Evolutionary conservation across 148 eudicot species (phyloP).

Genomic region (Persicaria tinctoria): DNA sequence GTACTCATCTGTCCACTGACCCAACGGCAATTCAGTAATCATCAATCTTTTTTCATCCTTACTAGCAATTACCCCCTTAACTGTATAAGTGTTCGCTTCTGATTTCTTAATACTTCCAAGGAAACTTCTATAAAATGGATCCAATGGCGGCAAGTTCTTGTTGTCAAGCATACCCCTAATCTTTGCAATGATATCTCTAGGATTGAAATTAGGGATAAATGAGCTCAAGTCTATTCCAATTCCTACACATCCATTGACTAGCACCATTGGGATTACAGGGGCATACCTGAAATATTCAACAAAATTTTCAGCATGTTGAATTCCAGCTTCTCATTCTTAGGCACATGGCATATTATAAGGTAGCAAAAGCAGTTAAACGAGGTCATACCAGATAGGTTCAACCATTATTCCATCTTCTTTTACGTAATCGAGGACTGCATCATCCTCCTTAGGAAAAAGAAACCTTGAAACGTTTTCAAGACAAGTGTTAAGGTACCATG

Average conservation of each 20-base stretch:
- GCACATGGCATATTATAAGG: neutral
- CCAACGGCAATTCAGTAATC: conserved; percentile 71
- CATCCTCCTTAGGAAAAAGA: conserved; percentile 79
- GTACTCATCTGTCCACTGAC: conserved; percentile 82
- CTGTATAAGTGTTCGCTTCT: conserved; percentile 49
- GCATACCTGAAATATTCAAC: conserved; percentile 49
- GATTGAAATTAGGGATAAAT: conserved; percentile 75
- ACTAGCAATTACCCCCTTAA: conserved; percentile 59
- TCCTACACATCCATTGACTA: conserved; percentile 97
- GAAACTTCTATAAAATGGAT: conserved; percentile 92
- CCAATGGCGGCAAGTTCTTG: conserved; percentile 58
- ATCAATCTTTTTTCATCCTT: conserved; percentile 37
- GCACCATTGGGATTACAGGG: conserved; percentile 77
- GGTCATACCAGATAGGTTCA: conserved; percentile 68
- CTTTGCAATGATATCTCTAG: conserved; percentile 71
- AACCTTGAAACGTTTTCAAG: conserved; percentile 55
- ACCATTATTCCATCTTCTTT: conserved; percentile 82
- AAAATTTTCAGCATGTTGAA: neutral
- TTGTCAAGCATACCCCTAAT: conserved; percentile 45
- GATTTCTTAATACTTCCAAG: conserved; percentile 58
- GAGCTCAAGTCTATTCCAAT: conserved; percentile 99
- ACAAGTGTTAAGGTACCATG: conserved; percentile 65
- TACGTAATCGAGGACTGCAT: conserved; percentile 59
- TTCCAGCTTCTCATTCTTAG: neutral
- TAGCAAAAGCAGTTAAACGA: neutral